Evolutionary conservation across 2,329 filamentous ascomycete genomes (phyloP), one percentile per base, ranked within the genome.

Genomic region (Diatrype stigma): DNA sequence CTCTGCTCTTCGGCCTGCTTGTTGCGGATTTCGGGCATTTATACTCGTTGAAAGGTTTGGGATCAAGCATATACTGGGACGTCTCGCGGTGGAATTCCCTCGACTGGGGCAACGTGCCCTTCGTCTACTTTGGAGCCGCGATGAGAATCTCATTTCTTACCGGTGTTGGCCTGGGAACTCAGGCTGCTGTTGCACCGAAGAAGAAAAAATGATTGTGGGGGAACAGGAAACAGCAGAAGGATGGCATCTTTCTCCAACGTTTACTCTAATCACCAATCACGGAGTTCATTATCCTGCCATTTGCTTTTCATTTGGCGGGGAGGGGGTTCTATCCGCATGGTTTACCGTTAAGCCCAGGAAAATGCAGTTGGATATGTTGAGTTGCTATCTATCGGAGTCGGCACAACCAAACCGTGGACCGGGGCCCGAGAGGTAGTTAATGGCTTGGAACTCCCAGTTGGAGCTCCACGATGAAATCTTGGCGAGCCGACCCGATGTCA

Each of bases 21-120:
- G 66, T 92, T 16, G 89, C 86, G n/a, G 89, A 93, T 67, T 66
- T 90, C 32, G 89, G 88, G 3, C 89, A 92, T 67, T 70, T 92
- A 50, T 88, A 84, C 67, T 83, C 82, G 34, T 77, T 91, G 52
- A 70, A 73, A 34, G 72, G 72, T 26, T 72, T 87, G 28, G 88
- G 87, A 0, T 57, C 65, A 12, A 69, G 71, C 8, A 73, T 89
- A n/a, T 90, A 87, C 68, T 88, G 81, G 76, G 74, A 81, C 56
- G 73, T 80, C 26, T 61, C 68, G 56, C 65, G 68, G 10, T 90
- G 86, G 86, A 89, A 87, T 65, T 74, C 76, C 12, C 86, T 87
- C 54, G 82, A 84, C 56, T 81, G 78, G 75, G 86, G 85, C 1
- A 89, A 87, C 61, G 76, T 89, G 16, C 79, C 78, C 1, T 88